Percentiles rank a stretch among this genome's conserved stretches.
Evolutionary conservation across 345 rosid species (phyloP).

Genomic region (Salix udensis): DNA sequence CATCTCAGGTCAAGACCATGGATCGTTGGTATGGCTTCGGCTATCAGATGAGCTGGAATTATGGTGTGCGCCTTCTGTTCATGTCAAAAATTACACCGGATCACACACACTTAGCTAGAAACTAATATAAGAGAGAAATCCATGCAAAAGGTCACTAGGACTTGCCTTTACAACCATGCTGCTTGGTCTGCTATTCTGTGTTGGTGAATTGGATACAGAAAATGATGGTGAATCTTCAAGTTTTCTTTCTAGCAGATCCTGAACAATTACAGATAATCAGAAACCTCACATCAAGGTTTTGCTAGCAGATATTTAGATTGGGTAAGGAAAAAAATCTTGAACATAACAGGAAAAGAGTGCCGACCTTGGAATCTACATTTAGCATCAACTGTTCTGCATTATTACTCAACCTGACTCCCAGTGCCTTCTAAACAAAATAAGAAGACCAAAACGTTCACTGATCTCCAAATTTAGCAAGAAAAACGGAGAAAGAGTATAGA

Average conservation of each 20-base stretch:
- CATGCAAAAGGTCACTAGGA: neutral
- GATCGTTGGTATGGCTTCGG: conserved; percentile 57
- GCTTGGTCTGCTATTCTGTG: conserved; percentile 38
- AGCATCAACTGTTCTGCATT: conserved; percentile 8
- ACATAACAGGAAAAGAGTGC: neutral
- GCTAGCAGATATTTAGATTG: neutral
- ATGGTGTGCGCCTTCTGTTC: conserved; percentile 39
- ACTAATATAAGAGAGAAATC: neutral
- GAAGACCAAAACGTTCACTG: neutral
- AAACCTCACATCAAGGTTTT: neutral
- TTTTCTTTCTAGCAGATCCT: conserved; percentile 20
- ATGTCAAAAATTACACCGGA: neutral
- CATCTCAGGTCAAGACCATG: conserved; percentile 60
- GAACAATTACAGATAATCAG: neutral
- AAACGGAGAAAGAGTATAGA: neutral
- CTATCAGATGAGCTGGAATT: conserved; percentile 54
- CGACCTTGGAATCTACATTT: conserved; percentile 24
- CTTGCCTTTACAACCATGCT: conserved; percentile 51
- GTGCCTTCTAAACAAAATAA: neutral
- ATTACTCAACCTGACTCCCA: conserved; percentile 14
- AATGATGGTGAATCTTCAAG: conserved; percentile 19
- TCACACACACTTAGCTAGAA: neutral
- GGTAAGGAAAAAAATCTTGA: neutral
- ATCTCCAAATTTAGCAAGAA: neutral
- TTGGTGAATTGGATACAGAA: conserved; percentile 20